These are phyloP conservation scores for Hordeum marinum DNA, from an alignment of 176 grass and related monocot species.

Conservation along the genomic window DNA sequence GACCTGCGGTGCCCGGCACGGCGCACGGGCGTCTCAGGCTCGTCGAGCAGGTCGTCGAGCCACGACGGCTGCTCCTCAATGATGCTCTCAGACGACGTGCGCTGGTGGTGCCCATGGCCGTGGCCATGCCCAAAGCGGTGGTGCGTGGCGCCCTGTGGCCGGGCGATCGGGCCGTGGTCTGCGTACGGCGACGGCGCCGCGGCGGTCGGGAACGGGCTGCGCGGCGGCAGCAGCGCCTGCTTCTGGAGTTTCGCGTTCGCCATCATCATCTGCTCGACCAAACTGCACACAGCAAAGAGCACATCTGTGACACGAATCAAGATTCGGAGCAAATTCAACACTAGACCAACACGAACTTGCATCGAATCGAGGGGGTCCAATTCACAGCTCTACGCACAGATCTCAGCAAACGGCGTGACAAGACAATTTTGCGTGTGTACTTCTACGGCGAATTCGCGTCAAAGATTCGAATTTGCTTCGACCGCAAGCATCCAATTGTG, in stretches of 20 bases:
- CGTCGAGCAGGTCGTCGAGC: slow-evolving; percentile 91
- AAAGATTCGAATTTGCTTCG: slow-evolving; percentile 26
- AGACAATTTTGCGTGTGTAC: not conserved
- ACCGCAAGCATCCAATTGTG: slow-evolving; percentile 4
- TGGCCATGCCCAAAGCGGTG: slow-evolving; percentile 30
- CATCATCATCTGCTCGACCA: slow-evolving; percentile 36
- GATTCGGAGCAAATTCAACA: slow-evolving; percentile 24
- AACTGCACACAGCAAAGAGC: slow-evolving; percentile 21
- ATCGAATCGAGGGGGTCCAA: not conserved
- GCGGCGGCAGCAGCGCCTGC: slow-evolving; percentile 73
- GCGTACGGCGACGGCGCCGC: slow-evolving; percentile 23
- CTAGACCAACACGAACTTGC: not conserved
- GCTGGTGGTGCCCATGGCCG: slow-evolving; percentile 50
- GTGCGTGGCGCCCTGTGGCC: slow-evolving; percentile 39
- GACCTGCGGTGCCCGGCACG: slow-evolving; percentile 71
- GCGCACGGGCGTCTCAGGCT: slow-evolving; percentile 63
- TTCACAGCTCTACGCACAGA: not conserved
- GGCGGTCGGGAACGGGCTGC: slow-evolving; percentile 63
- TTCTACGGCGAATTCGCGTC: not conserved
- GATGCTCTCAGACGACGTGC: slow-evolving; percentile 89
- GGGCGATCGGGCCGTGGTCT: slow-evolving; percentile 53
- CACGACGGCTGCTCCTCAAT: slow-evolving; percentile 91
- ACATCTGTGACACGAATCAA: not conserved
- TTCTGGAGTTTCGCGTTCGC: slow-evolving; percentile 46
- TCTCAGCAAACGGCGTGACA: not conserved